Base-by-base conservation (phyloP, 2,329 filamentous ascomycete species). In the Fusarium annulatum region DNA sequence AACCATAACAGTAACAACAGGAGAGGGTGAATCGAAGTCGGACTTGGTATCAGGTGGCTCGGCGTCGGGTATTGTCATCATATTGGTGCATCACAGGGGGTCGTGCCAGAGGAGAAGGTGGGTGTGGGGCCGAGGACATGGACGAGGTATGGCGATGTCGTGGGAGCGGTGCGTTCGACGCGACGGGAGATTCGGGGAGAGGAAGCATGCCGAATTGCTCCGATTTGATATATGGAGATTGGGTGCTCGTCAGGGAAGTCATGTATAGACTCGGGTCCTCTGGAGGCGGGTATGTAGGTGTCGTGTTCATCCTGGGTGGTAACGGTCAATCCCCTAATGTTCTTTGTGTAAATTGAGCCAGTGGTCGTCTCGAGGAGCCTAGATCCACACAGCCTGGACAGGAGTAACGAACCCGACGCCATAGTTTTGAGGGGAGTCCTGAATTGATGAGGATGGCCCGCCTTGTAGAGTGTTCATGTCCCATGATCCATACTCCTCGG, bases 311-410 rank as follows among this genome's bases (percentile, higher is more conserved):
- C 86, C 87, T 89, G 86, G 81, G 84, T 82, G 85, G 80, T 76
- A 81, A 81, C 79, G 85, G 88, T 89, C 85, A 90, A 89, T 88
- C 83, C 87, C 80, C 82, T 83, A 83, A 80, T 83, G 79, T 82
- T 81, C 79, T 79, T 80, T 77, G 76, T 76, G 74, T 77, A 76
- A 75, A 80, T 79, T 80, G 79, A 76, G 81, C 82, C 83, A 79
- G 78, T 82, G 82, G 81, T 79, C 76, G 74, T 79, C 77, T 82
- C 77, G 73, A 78, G 78, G 74, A 79, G 81, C 82, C 84, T 88
- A 90, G 83, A 87, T 89, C 88, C 88, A 90, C 84, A 89, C 85
- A 82, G 88, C 84, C 84, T 89, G 87, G 83, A 87, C 85, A 86
- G 88, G 88, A 88, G 87, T 85, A 84, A 90, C 88, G 86, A 90